Percentiles rank a stretch among this genome's conserved stretches.
Evolutionary conservation across 2,329 filamentous ascomycete species (phyloP).

Genomic region (Cercospora sp.): DNA sequence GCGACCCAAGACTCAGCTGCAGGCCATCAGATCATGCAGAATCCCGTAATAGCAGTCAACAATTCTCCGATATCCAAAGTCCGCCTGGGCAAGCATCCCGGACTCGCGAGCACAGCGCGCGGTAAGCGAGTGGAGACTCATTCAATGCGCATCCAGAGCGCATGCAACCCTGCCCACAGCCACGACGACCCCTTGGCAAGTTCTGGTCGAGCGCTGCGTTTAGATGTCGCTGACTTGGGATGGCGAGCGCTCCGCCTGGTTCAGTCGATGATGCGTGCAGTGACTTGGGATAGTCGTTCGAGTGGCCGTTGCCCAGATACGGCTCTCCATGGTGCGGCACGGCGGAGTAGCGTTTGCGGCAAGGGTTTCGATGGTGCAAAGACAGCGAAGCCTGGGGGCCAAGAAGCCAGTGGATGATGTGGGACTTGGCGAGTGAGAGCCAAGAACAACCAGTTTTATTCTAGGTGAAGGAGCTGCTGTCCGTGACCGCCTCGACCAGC

Average conservation of each 20-base stretch:
- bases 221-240: slow-evolving; percentile 1
- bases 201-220: background rate
- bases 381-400: slow-evolving; percentile 16
- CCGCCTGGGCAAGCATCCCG: slow-evolving; percentile 17
- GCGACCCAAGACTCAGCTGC: slow-evolving; percentile 18
- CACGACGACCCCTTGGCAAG: slow-evolving; percentile 2
- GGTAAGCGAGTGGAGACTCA: slow-evolving; percentile 9
- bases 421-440: slow-evolving; percentile 16
- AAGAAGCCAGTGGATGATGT: slow-evolving; percentile 15
- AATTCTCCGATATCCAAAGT: slow-evolving; percentile 22
- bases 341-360: slow-evolving; percentile 12
- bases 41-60: slow-evolving; percentile 18
- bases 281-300: background rate
- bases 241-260: background rate
- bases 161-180: background rate
- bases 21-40: slow-evolving; percentile 13
- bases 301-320: slow-evolving; percentile 16
- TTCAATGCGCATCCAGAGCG: background rate
- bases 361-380: slow-evolving; percentile 12
- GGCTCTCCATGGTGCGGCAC: slow-evolving; percentile 26
- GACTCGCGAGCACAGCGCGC: slow-evolving; percentile 1
- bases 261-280: slow-evolving; percentile 8
- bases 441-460: slow-evolving; percentile 13
- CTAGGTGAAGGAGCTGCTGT: slow-evolving; percentile 13
- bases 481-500: slow-evolving; percentile 5